Evolutionary conservation across 169 alveolate genomes (phyloP), one percentile per base, ranked within the genome.

Genomic region (Perkinsus marinus): DNA sequence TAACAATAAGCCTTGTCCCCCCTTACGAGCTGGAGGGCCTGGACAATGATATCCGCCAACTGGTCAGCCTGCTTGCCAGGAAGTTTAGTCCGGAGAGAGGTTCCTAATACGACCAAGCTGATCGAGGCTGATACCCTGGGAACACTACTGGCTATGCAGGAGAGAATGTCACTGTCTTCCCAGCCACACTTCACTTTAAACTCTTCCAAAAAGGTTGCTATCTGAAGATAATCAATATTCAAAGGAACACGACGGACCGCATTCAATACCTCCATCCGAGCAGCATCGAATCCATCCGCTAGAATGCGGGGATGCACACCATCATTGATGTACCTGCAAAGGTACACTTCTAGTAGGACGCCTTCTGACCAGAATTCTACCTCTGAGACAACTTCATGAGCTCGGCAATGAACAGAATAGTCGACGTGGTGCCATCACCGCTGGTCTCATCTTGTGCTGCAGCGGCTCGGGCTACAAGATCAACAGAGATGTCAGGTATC

Each of bases 401-500:
- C 90, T 98, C 99, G 68, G 99, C 98, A 39, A 98, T 97, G 93
- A 99, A 96, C 79, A 99, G 95, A 47, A 99, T 99, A 93, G 97
- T 98, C 41, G 99, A 96, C 46, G 99, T 98, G 39, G 99, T 98
- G 5, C 99, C 99, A 93, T 99, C 99, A 34, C 99, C 99, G 37
- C 98, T 98, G 38, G 97, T 98, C 91, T 98, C 99, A 94, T 99
- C 99, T 96, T 98, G 98, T 39, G 99, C 99, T 13, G 99, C 97
- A 37, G 99, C 98, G 34, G 99, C 99, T 92, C 99, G 95, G 46
- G 99, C 99, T 57, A 30, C 3, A 26, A 30, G 36, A 57, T 13
- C n/a, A n/a, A n/a, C n/a, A n/a, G n/a, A n/a, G n/a, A n/a, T 43
- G 17, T 9, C 17, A 43, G 17, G 68, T 10, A 43, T 43, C 68